Percentiles rank a stretch among this genome's conserved stretches.
Conservation (phyloP, 768 basidiomycete species). For the Lanmaoa rubissima region DNA sequence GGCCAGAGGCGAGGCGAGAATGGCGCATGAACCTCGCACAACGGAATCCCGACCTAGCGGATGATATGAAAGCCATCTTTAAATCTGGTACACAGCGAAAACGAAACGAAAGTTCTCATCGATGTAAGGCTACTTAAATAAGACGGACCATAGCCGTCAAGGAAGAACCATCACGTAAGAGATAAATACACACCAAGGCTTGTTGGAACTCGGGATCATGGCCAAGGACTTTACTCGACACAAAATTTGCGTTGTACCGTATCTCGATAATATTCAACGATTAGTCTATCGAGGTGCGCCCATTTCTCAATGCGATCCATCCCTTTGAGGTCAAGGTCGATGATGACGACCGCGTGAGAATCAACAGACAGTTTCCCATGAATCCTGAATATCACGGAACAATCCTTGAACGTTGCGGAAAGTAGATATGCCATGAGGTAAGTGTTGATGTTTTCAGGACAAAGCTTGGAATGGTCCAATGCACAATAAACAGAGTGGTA, state of each 20-base stretch:
- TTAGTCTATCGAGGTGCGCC: conserved; percentile 68
- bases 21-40: conserved; percentile 1
- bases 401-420: conserved; percentile 96
- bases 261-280: conserved; percentile 47
- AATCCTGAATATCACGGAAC: conserved; percentile 63
- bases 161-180: conserved; percentile 7
- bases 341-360: conserved; percentile 53
- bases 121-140: background rate
- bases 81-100: background rate
- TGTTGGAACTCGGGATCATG: background rate
- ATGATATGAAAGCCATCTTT: conserved; percentile 15
- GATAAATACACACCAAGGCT: too few relatives aligned
- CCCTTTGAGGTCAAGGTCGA: conserved; percentile 86
- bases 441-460: conserved; percentile 50
- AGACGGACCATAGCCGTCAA: conserved; percentile 16
- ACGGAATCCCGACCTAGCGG: conserved; percentile 10
- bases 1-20: background rate
- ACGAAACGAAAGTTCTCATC: background rate
- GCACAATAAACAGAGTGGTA: conserved; percentile 42
- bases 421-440: conserved; percentile 76
- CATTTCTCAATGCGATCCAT: conserved; percentile 64
- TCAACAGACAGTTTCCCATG: conserved; percentile 29
- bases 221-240: conserved; percentile 13
- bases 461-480: conserved; percentile 39
- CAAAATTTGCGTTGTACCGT: conserved; percentile 16